These are phyloP conservation scores for Coix lacrymajobi DNA, from an alignment of 176 grass and related monocot species.

Conservation along the genomic window DNA sequence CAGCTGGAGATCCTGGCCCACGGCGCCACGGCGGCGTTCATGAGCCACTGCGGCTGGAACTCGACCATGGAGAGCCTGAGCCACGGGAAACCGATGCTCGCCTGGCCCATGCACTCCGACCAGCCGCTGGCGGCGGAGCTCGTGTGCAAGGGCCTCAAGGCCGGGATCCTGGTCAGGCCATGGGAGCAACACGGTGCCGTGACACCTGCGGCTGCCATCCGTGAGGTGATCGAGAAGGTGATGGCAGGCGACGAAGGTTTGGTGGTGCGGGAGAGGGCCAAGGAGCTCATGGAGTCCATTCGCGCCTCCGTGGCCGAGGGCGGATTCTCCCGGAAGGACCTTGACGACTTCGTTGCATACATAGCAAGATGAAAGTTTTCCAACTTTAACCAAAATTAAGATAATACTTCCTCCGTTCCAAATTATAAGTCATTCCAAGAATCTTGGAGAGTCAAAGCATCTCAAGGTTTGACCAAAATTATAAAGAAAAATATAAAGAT, in stretches of 20 bases:
- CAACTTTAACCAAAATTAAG: too few species aligned
- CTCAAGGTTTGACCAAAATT: too few species aligned
- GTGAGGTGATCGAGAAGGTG: constrained; percentile 19
- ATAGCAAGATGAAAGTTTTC: constrained; percentile 36
- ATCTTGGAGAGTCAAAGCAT: too few species aligned
- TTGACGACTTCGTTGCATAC: constrained; percentile 38
- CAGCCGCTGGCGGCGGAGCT: constrained; percentile 43
- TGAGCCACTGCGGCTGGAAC: constrained; percentile 92
- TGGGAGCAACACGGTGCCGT: constrained; percentile 27
- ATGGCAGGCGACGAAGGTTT: constrained; percentile 29
- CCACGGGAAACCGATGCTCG: constrained; percentile 54
- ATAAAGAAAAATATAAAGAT: too few species aligned
- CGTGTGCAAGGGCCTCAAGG: constrained; percentile 36
- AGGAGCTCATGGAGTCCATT: constrained; percentile 20
- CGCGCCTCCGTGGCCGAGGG: not conserved
- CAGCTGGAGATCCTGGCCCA: constrained; percentile 70
- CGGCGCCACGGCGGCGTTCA: constrained; percentile 49
- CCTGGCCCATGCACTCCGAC: constrained; percentile 80
- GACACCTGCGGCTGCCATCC: not conserved
- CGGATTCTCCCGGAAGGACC: constrained; percentile 25
- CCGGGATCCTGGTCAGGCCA: constrained; percentile 29
- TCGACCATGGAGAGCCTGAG: constrained; percentile 66
- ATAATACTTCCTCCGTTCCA: too few species aligned
- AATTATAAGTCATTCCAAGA: too few species aligned
- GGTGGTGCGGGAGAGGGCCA: constrained; percentile 11